Conservation (phyloP, 345 rosid genomes). For the Populus euphratica region DNA sequence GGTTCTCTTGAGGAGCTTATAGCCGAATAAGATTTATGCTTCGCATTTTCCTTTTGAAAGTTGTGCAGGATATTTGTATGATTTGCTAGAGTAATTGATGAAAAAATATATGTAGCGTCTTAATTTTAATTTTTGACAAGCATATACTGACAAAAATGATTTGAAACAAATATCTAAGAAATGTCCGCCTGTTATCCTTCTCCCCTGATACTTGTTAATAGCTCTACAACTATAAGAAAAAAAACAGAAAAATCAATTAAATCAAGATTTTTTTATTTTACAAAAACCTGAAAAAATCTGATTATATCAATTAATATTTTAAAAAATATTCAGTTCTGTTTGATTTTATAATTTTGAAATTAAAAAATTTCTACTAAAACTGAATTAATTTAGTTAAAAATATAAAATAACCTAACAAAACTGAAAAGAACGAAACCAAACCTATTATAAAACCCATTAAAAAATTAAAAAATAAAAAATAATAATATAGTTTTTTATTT, state of each 20-base stretch:
- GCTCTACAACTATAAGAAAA: too few relatives aligned
- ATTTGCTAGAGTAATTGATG: background rate
- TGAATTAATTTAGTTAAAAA: too few relatives aligned
- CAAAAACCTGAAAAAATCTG: too few relatives aligned
- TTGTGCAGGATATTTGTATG: background rate
- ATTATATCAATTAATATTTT: too few relatives aligned
- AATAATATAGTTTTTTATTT: too few relatives aligned
- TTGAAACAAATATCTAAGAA: background rate
- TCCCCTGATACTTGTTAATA: background rate
- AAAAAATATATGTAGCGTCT: background rate
- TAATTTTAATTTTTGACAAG: conserved; percentile 37
- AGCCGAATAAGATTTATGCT: background rate
- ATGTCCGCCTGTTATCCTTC: background rate
- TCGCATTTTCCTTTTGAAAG: background rate
- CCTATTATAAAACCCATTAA: too few relatives aligned
- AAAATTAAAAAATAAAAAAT: too few relatives aligned
- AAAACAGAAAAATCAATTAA: too few relatives aligned
- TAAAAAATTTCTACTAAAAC: rapidly evolving
- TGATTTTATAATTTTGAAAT: rapidly evolving
- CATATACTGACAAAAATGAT: conserved; percentile 42
- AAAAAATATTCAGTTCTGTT: too few relatives aligned
- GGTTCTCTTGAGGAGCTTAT: background rate
- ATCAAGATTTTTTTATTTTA: too few relatives aligned
- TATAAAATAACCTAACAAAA: too few relatives aligned
- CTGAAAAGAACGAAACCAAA: too few relatives aligned